Conservation (phyloP, 495 filamentous ascomycete genomes). For the Penicillium pulvis region DNA sequence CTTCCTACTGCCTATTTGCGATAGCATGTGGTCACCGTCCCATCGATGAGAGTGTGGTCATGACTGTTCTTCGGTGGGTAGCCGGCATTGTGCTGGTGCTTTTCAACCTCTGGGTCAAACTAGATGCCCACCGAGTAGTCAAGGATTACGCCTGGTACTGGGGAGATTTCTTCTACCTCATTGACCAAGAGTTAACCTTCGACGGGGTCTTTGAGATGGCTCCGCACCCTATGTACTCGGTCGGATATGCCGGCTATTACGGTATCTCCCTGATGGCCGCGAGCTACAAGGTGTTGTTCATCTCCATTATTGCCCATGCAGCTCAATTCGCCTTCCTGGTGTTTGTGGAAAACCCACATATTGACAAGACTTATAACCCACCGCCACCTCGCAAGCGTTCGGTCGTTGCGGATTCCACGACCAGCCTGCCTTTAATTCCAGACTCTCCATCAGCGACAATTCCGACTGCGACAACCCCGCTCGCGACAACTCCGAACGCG, state of each 20-base stretch:
- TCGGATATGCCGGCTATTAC: constrained; percentile 97
- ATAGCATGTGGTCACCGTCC: constrained; percentile 82
- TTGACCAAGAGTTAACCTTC: constrained; percentile 96
- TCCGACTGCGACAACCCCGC: constrained; percentile 20
- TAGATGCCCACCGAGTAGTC: constrained; percentile 97
- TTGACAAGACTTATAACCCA: constrained; percentile 96
- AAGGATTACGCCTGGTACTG: constrained; percentile 99
- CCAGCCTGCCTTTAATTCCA: constrained; percentile 35
- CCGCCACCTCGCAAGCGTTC: constrained; percentile 71
- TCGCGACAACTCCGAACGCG: constrained; percentile 8
- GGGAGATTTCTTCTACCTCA: constrained; percentile 99
- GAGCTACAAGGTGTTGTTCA: constrained; percentile 95
- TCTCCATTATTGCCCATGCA: constrained; percentile 92
- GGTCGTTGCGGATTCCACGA: constrained; percentile 40
- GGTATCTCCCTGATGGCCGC: constrained; percentile 98
- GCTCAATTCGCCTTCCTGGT: constrained; percentile 92
- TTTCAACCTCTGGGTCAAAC: constrained; percentile 98
- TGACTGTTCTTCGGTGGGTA: constrained; percentile 77
- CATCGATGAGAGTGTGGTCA: constrained; percentile 63
- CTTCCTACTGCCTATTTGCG: constrained; percentile 94
- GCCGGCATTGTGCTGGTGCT: constrained; percentile 76
- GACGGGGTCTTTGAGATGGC: constrained; percentile 99
- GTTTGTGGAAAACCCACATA: constrained; percentile 92
- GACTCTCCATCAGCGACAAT: constrained; percentile 40
- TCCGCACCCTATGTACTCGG: constrained; percentile 98